Evolutionary conservation across 768 basidiomycete species (phyloP), one percentile per base, ranked within the genome.

Genomic region (Sporobolomyces pararoseus): DNA sequence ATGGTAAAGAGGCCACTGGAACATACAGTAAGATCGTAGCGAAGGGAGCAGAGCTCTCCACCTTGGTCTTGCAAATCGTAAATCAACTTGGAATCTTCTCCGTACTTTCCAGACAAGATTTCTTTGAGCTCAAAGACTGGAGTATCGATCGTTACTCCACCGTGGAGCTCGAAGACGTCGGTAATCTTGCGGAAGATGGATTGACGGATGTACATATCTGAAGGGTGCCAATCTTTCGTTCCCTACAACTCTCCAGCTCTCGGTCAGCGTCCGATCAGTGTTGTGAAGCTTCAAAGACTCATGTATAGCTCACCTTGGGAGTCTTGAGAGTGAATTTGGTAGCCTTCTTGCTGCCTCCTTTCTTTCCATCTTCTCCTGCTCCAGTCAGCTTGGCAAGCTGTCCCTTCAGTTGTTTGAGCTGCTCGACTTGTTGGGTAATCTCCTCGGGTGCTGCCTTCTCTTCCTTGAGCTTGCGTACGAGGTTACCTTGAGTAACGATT

Each of bases 121-220:
- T 99, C 96, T 79, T 94, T 94, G 70, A 95, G 87, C 64, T 98
- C 96, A 76, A 99, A 98, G 9, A 98, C 94, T 62, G 96, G 96
- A 3, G 96, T 99, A 80, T 99, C 96, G 63, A 99, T 90, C 70
- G 90, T 91, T 62, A 86, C 84, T 10, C 88, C 96, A 17, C 96
- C 96, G 77, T 88, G 95, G 9, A 86, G 85, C 53, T 90, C 86
- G 80, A 98, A 99, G 66, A 87, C 86, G 3, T 88, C 86, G 78
- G 90, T 89, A 76, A 99, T 88, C 63, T 87, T 89, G 50, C 85
- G 84, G 78, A 97, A 94, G 76, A 98, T 88, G 81, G 89, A 86
- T 73, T 89, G 88, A 54, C 95, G 88, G 74, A 95, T 88, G 79
- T 89, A 87, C 86, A 94, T 95, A 78, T 97, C 93, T 21, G 84